Base-by-base conservation (phyloP, 768 basidiomycete species). In the Suillus bovinus region DNA sequence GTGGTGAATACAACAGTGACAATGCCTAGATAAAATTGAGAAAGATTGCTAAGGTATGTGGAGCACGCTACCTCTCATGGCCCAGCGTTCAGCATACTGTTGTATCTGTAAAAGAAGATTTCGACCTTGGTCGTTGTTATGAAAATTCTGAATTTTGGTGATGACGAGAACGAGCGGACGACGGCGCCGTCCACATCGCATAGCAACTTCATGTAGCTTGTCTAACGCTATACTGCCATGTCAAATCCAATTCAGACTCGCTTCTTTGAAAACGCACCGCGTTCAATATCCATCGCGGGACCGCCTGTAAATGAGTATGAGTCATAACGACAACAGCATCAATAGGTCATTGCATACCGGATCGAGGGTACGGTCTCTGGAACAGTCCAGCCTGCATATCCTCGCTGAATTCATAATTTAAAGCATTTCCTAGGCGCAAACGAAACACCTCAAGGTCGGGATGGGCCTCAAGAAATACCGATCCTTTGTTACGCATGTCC, bases 371-470 rank as follows among this genome's bases (percentile, higher is more conserved):
- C 42, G 88, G 79, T 61, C 93, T 76, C 70, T 93, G 91, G 77
- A 94, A 95, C 24, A 96, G 74, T 13, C 87, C 89, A 2, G 85
- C 86, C 71, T 93, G 91, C 24, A 87, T 88, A 71, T 93, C 91
- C 76, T 93, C 91, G 64, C 90, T 87, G 77, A 82, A 94, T 71
- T 96, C 94, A 68, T 87, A 94, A 67, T 94, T 92, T 44, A 94
- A 76, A 14, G 92, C 88, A 73, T 93, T 93, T 53, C 94, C 94
- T 29, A 96, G 81, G 46, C 93, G 86, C 44, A 94, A 80, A 61
- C 89, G 82, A 77, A 96, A 93, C 36, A 95, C 90, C 72, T 94
- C 91, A 20, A 95, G 79, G 74, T 94, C 91, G 24, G 91, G 91
- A 74, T 94, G 92, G 13, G 89, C 93, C 70, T 92, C 91, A 68